phyloP scores from a whole-genome alignment of 1,139 yeast genomes.

The Kodamaea alishanica region DNA sequence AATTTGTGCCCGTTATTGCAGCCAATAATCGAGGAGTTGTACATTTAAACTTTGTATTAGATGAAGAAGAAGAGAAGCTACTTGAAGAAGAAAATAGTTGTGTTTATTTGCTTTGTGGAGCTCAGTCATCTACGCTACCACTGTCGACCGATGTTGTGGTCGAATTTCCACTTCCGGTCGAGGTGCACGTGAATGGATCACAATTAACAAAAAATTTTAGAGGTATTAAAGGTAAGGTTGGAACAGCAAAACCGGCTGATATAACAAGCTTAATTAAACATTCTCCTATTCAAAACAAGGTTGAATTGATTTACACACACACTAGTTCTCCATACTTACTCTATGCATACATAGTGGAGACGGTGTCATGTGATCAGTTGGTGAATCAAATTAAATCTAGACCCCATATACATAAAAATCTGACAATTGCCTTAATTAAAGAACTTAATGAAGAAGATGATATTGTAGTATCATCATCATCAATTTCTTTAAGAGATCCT shows the following conservation, averaged over 20 bases:
- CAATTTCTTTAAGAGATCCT: conserved; percentile 61
- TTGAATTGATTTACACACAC: conserved; percentile 54
- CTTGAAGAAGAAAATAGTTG: conserved; percentile 21
- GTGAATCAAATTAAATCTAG: conserved; percentile 24
- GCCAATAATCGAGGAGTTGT: conserved; percentile 39
- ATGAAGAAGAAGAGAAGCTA: conserved; percentile 32
- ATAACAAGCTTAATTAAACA: conserved; percentile 42
- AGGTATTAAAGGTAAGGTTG: conserved; percentile 59
- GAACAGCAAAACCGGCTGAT: conserved; percentile 68
- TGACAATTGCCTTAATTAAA: conserved; percentile 44
- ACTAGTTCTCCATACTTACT: conserved; percentile 42
- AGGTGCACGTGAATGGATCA: conserved; percentile 47
- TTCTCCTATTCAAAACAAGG: conserved; percentile 29
- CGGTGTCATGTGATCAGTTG: conserved; percentile 36
- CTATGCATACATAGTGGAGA: conserved; percentile 53
- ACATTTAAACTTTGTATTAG: conserved; percentile 35
- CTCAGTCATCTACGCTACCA: conserved; percentile 21
- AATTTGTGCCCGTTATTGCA: conserved; percentile 23
- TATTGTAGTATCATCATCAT: conserved; percentile 55
- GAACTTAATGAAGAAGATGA: conserved; percentile 42
- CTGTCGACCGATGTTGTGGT: conserved; percentile 38
- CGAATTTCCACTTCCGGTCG: conserved; percentile 59
- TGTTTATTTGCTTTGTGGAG: conserved; percentile 50
- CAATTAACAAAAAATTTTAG: conserved; percentile 48
- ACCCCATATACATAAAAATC: conserved; percentile 46